Evolutionary conservation across 2,329 filamentous ascomycete species (phyloP).

Genomic region (Chrysoporthe deuterocubensis): DNA sequence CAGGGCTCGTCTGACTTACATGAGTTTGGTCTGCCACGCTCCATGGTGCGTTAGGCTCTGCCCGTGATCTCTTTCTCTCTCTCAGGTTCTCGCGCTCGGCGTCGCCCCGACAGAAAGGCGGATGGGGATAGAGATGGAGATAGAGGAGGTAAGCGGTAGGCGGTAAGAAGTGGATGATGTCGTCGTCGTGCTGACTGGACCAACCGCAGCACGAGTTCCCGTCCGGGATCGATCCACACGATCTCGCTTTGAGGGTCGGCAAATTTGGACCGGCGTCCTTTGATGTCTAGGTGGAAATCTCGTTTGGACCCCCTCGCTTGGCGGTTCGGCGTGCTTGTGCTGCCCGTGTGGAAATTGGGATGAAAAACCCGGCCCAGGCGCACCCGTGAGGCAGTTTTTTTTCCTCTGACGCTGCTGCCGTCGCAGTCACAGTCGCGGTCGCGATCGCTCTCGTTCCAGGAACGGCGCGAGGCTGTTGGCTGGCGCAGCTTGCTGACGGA

Average conservation of each 20-base stretch:
- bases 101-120: not conserved
- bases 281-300: not conserved
- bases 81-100: not conserved
- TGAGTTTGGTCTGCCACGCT: not conserved
- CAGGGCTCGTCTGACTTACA: not conserved
- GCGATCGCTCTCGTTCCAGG: not conserved
- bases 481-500: not conserved
- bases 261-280: conserved; percentile 2
- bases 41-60: not conserved
- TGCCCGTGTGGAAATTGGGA: not conserved
- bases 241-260: conserved; percentile 8
- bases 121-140: not conserved
- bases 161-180: not conserved
- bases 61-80: not conserved
- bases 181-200: not conserved
- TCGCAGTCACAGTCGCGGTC: not conserved
- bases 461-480: not conserved
- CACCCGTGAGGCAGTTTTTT: not conserved
- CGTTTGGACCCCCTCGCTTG: conserved; percentile 3
- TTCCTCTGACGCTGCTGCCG: not conserved
- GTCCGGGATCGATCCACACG: not conserved
- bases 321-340: not conserved
- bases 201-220: not conserved
- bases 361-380: not conserved
- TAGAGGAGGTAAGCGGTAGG: not conserved